phyloP scores from a whole-genome alignment of 2,329 filamentous ascomycete genomes.

The Botryotinia narcissicola region DNA sequence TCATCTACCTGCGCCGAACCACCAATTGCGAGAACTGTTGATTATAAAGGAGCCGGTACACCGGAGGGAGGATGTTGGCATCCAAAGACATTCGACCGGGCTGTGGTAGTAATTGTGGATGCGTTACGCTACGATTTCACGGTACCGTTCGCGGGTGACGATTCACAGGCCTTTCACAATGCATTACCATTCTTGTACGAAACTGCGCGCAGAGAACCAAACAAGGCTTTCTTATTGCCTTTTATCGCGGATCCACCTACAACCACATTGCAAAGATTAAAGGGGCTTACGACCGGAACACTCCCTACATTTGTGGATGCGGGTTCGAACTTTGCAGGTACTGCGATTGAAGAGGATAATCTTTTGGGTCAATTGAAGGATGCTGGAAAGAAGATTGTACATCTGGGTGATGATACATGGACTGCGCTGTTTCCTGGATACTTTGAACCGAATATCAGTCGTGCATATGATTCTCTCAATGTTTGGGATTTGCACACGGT shows the following conservation, averaged over 20 bases:
- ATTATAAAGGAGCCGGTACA: conserved; percentile 37
- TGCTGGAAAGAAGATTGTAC: conserved; percentile 75
- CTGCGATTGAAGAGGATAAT: conserved; percentile 92
- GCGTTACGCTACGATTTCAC: conserved; percentile 97
- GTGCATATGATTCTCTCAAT: conserved; percentile 94
- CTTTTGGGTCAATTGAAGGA: conserved; percentile 61
- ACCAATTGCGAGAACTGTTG: conserved; percentile 53
- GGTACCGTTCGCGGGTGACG: conserved; percentile 59
- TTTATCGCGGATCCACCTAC: conserved; percentile 98
- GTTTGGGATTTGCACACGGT: conserved; percentile 98
- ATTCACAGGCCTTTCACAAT: conserved; percentile 69
- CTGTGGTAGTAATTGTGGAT: conserved; percentile 86
- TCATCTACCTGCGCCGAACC: conserved; percentile 68
- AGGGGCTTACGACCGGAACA: conserved; percentile 92
- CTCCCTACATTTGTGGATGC: conserved; percentile 92
- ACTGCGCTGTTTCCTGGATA: conserved; percentile 89
- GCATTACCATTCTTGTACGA: conserved; percentile 85
- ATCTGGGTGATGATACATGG: conserved; percentile 98
- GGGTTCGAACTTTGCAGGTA: conserved; percentile 93
- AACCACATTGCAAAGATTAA: conserved; percentile 85
- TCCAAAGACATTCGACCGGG: conserved; percentile 87
- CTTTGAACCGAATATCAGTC: conserved; percentile 83
- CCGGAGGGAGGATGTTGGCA: conserved; percentile 86
- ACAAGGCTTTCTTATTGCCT: conserved; percentile 83
- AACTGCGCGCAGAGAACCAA: conserved; percentile 68